Conservation (phyloP, 306 rosid genomes). For the Pterocarpus santalinus region DNA sequence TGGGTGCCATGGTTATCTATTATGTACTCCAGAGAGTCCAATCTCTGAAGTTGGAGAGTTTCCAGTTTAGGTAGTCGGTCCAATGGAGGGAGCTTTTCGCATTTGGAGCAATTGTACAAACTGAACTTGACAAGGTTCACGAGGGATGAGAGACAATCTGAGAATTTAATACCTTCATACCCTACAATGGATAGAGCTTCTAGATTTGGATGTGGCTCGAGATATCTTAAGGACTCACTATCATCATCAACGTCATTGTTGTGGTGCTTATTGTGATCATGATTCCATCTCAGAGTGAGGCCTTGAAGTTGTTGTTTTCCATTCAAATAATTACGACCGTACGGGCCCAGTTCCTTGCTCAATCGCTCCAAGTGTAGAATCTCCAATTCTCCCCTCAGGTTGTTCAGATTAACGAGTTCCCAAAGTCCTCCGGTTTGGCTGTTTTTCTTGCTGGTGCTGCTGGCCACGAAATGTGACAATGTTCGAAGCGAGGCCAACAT, state of each 20-base stretch:
- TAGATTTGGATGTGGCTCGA: constrained; percentile 9
- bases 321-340: neutral
- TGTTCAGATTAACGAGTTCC: constrained; percentile 2
- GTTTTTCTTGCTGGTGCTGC: neutral
- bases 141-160: neutral
- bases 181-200: neutral
- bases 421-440: neutral
- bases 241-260: neutral
- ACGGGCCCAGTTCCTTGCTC: neutral
- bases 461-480: neutral
- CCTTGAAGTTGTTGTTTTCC: neutral
- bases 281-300: constrained; percentile 15
- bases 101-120: constrained; percentile 18
- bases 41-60: neutral
- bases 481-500: neutral
- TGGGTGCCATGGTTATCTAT: neutral
- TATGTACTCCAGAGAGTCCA: constrained; percentile 16
- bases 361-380: constrained; percentile 1
- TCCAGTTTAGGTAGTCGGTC: neutral
- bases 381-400: neutral
- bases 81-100: neutral
- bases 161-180: neutral
- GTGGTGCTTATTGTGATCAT: neutral
- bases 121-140: neutral
- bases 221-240: neutral